Evolutionary conservation across 2,329 filamentous ascomycete genomes (phyloP).

Genomic region (Herpotrichia juniperi): DNA sequence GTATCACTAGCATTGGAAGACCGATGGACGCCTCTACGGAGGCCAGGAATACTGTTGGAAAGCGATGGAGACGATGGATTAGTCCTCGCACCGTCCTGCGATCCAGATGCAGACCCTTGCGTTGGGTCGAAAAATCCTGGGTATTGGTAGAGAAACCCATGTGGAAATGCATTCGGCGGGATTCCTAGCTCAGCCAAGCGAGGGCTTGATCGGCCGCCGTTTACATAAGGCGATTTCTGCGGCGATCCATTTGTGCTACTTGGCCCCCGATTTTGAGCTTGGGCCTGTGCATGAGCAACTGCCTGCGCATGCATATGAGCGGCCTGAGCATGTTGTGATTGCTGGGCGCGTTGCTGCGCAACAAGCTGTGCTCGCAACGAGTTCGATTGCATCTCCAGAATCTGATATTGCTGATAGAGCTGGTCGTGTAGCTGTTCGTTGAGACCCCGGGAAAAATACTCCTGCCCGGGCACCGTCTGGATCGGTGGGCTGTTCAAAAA

Average conservation of each 20-base stretch:
- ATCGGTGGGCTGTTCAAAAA: constrained; percentile 53
- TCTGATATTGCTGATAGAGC: constrained; percentile 56
- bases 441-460: constrained; percentile 47
- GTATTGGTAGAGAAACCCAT: constrained; percentile 54
- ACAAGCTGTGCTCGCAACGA: constrained; percentile 42
- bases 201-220: constrained; percentile 40
- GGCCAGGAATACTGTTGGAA: constrained; percentile 49
- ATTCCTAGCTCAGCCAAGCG: constrained; percentile 35
- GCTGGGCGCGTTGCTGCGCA: constrained; percentile 45
- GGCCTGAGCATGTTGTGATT: constrained; percentile 45
- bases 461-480: constrained; percentile 37
- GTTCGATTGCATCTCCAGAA: constrained; percentile 51
- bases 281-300: constrained; percentile 44
- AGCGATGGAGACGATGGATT: constrained; percentile 58
- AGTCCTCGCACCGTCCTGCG: constrained; percentile 53
- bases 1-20: constrained; percentile 52
- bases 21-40: constrained; percentile 51
- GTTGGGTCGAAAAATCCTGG: constrained; percentile 49
- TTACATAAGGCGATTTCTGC: constrained; percentile 43
- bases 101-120: constrained; percentile 40
- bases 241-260: constrained; percentile 48
- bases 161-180: constrained; percentile 37
- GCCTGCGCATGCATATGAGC: constrained; percentile 45
- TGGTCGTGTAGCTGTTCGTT: constrained; percentile 55
- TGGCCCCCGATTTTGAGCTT: constrained; percentile 35